Evolutionary conservation across 257 asterid species (phyloP), one percentile per base, ranked within the genome.

Genomic region (Solanum chmielewskii): DNA sequence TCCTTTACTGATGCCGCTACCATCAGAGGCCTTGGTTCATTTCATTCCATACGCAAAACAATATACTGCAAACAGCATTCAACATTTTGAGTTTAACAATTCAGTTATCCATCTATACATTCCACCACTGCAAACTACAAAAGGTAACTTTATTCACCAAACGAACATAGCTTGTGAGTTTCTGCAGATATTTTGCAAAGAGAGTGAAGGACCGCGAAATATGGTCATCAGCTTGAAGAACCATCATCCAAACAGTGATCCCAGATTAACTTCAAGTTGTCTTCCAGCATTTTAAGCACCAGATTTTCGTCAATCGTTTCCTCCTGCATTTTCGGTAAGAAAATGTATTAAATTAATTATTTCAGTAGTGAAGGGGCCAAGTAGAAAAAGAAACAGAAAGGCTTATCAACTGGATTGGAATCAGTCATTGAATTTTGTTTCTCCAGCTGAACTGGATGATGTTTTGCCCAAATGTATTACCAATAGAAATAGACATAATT

Each of bases 201-300:
- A 35, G 39, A 37, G 39, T 37, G 39, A 37, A 18, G 85, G 18
- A 12, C 69, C 68, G 20, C 25, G 12, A 59, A 59, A 59, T 45
- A 49, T 10, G 45, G 85, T 88, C 89, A 85, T 88, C 89, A 85
- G 83, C 86, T 37, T 44, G 52, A 84, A 68, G 86, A 77, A 71
- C 70, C 87, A 69, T 75, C 83, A 71, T 86, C 75, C 66, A 91
- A 69, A 44, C 87, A 89, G 88, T 86, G 29, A 60, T 87, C 91
- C 95, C 95, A 91, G 59, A 91, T 90, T 86, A 92, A 59, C 88
- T 85, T 89, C 83, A 93, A 71, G 89, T 89, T 89, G 70, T 90
- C 89, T 77, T 84, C 52, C 49, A 93, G 92, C 92, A 86, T 91
- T 83, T 89, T 89, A 33, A 37, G 23, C 16, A 91, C 87, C 37